Evolutionary conservation across 169 alveolate species (phyloP).

Genomic region (Eimeria necatrix): DNA sequence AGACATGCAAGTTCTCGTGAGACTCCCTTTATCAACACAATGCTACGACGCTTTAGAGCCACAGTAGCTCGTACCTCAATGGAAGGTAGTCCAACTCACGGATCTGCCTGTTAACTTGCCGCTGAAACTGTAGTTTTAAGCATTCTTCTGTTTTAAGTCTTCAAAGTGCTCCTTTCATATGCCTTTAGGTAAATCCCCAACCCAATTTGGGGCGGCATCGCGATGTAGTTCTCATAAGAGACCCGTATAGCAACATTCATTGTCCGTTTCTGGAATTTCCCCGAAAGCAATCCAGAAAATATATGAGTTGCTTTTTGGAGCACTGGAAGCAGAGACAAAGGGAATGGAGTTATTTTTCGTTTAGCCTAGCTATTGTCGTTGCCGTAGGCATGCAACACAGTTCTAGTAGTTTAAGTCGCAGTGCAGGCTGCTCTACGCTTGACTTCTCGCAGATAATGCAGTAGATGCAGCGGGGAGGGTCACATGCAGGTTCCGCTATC

Average conservation of each 20-base stretch:
- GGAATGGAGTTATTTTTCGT: background rate
- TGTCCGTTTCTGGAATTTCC: background rate
- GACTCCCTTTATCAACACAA: background rate
- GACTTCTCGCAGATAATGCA: constrained; percentile 29
- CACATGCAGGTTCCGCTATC: constrained; percentile 71
- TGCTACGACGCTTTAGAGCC: background rate
- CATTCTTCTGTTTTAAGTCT: background rate
- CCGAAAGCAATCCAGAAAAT: background rate
- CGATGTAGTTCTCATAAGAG: constrained; percentile 37
- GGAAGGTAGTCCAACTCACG: background rate
- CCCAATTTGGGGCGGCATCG: constrained; percentile 54
- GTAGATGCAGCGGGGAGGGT: constrained; percentile 34
- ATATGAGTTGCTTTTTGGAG: background rate
- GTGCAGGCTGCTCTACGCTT: background rate
- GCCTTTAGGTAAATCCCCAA: constrained; percentile 69
- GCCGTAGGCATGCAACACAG: no score
- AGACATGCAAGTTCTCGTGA: constrained; percentile 38
- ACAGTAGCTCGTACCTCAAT: background rate
- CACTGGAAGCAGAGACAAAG: background rate
- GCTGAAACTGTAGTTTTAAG: background rate
- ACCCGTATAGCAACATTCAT: constrained; percentile 36
- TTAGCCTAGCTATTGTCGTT: no score
- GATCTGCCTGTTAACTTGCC: no score
- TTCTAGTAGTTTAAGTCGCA: background rate
- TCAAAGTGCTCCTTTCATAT: background rate